These are phyloP conservation scores for Hypoxylon sp. DNA, from an alignment of 2,329 filamentous ascomycete species.

Conservation along the genomic window DNA sequence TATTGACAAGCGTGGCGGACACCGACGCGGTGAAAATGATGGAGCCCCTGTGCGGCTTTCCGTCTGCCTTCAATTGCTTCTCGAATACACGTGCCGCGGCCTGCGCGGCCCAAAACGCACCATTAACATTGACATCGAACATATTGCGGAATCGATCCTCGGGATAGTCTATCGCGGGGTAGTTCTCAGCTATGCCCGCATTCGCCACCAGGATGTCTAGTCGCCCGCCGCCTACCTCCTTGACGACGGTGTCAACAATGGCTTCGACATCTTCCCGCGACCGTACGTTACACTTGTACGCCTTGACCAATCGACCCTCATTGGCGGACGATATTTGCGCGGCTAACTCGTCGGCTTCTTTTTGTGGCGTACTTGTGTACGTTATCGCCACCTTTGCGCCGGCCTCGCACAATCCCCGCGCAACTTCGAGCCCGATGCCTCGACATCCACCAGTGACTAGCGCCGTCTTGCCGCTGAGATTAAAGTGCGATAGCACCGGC, in stretches of 20 bases:
- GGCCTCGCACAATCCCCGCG: slow-evolving; percentile 52
- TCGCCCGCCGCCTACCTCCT: slow-evolving; percentile 57
- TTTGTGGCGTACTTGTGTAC: slow-evolving; percentile 52
- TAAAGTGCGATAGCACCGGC: slow-evolving; percentile 54
- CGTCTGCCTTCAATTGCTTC: slow-evolving; percentile 51
- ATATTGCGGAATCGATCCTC: slow-evolving; percentile 58
- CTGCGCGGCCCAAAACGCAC: slow-evolving; percentile 62
- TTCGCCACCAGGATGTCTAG: slow-evolving; percentile 62
- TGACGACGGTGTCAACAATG: slow-evolving; percentile 54
- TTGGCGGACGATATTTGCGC: slow-evolving; percentile 45
- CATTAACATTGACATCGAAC: slow-evolving; percentile 60
- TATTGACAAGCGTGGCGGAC: slow-evolving; percentile 59
- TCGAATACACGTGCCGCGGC: slow-evolving; percentile 59
- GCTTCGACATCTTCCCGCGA: slow-evolving; percentile 52
- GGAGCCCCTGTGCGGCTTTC: slow-evolving; percentile 52
- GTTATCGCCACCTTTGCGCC: slow-evolving; percentile 54
- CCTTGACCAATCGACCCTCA: slow-evolving; percentile 50
- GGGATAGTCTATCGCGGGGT: slow-evolving; percentile 59
- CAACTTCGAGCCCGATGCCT: slow-evolving; percentile 54
- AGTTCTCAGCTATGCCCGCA: slow-evolving; percentile 58
- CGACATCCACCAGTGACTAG: slow-evolving; percentile 53
- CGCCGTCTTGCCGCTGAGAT: slow-evolving; percentile 51
- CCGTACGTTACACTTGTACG: slow-evolving; percentile 58
- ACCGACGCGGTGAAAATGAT: slow-evolving; percentile 61
- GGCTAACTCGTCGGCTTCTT: slow-evolving; percentile 50